A percentile compares a stretch with the other conserved stretches of the same genome.
phyloP scores from a whole-genome alignment of 345 rosid species.

The Eucalyptus regnans region DNA sequence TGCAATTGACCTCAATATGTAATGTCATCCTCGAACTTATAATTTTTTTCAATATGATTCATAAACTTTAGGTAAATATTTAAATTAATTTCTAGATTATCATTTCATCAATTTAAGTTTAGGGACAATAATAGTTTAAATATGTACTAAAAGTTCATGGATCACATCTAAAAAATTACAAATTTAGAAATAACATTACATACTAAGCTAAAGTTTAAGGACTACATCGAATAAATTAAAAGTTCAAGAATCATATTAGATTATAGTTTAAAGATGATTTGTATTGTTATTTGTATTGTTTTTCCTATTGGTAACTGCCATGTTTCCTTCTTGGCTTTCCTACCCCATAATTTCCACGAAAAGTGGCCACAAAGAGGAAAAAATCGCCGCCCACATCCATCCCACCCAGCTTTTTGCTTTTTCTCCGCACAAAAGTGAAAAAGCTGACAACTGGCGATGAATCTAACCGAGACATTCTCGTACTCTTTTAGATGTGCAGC shows the following conservation, averaged over 20 bases:
- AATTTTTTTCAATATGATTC: rapidly evolving
- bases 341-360: background rate
- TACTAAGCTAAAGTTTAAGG: rapidly evolving
- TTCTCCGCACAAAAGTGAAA: background rate
- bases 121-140: rapidly evolving
- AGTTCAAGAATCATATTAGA: rapidly evolving
- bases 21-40: rapidly evolving
- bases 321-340: background rate
- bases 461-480: background rate
- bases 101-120: rapidly evolving
- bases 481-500: background rate
- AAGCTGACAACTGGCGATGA: background rate
- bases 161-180: rapidly evolving
- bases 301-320: background rate
- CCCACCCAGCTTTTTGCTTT: background rate
- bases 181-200: too few relatives aligned
- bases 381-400: background rate
- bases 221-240: rapidly evolving
- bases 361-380: background rate
- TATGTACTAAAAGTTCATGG: rapidly evolving
- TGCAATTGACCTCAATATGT: rapidly evolving
- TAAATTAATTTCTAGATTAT: too few relatives aligned
- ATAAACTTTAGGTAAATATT: rapidly evolving
- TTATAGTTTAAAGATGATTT: rapidly evolving
- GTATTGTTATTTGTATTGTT: too few relatives aligned